Base-by-base conservation (phyloP, 2,329 filamentous ascomycete species). In the Daldinia eschscholtzii region DNA sequence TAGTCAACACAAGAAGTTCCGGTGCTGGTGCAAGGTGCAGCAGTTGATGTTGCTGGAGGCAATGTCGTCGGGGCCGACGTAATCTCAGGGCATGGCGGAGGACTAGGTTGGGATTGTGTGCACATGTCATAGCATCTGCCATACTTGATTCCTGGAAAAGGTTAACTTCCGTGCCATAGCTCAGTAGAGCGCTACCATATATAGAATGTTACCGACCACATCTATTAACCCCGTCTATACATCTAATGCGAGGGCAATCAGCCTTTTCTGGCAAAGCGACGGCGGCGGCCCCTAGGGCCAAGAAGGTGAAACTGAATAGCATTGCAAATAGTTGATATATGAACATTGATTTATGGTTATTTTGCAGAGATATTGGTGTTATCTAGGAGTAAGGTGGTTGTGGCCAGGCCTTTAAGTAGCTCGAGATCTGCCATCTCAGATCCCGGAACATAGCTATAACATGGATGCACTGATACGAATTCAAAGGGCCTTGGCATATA, bases 1-100 rank as follows among this genome's bases (percentile, higher is more conserved):
- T 64, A 58, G 23, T 76, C 75, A 26, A 72, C 70, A 33, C 76
- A 77, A n/a, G 72, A 15, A 28, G 66, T 74, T 18, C 67, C 67
- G 1, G 73, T 73, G 6, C 48, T 61, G 9, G 69, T 72, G 57
- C 74, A 76, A 10, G 70, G 57, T 6, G 70, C n/a, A 1, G 57
- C 67, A 9, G 70, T 65, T 7, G 71, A 67, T 2, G 58, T 35
- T 28, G 57, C 28, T 7, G 61, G 46, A 3, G 57, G 28, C n/a
- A 48, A 61, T 13, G 44, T 55, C 10, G 64, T 56, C 23, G 48
- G 42, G 4, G 62, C 61, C 23, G 55, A 63, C 42, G 12, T 73
- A 20, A 57, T 70, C 33, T 57, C 35, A 23, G 64, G 68, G 56
- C 69, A 73, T 30, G 67, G 61, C 12, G 64, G 61, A 46, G 67